Percentiles rank a stretch among this genome's conserved stretches.
phyloP scores from a whole-genome alignment of 2,329 filamentous ascomycete species.

The Nemania sp. region DNA sequence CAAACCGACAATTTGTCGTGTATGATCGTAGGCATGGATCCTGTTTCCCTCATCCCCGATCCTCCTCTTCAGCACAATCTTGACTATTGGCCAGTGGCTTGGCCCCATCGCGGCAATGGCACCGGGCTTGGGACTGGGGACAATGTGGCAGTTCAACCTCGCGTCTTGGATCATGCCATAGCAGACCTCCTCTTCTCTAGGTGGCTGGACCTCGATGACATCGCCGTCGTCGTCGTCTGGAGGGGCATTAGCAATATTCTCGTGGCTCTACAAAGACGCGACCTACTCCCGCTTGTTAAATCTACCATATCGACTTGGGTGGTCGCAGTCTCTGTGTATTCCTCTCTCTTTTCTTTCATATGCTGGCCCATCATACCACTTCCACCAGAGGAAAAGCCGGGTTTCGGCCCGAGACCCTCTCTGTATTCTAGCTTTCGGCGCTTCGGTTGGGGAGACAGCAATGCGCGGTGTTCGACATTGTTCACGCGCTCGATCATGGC shows the following conservation, averaged over 20 bases:
- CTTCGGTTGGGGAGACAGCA: conserved; percentile 62
- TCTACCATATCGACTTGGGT: conserved; percentile 56
- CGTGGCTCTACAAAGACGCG: conserved; percentile 34
- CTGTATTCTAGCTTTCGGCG: conserved; percentile 62
- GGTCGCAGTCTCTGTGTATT: conserved; percentile 40
- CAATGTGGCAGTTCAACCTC: conserved; percentile 66
- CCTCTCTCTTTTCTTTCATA: conserved; percentile 62
- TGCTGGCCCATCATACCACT: conserved; percentile 67
- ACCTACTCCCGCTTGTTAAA: conserved; percentile 55
- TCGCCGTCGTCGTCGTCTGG: conserved; percentile 63
- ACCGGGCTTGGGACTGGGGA: conserved; percentile 71
- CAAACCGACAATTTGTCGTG: conserved; percentile 72
- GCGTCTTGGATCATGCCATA: conserved; percentile 76
- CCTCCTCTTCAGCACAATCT: conserved; percentile 68
- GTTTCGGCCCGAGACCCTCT: conserved; percentile 48
- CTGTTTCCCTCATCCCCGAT: conserved; percentile 58
- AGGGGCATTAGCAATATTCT: conserved; percentile 31
- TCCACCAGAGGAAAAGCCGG: conserved; percentile 51
- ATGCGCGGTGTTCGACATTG: conserved; percentile 69
- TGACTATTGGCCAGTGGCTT: conserved; percentile 72
- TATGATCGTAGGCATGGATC: conserved; percentile 76
- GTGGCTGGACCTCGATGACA: conserved; percentile 60
- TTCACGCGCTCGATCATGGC: conserved; percentile 76
- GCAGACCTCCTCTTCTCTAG: conserved; percentile 73
- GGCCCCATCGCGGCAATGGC: conserved; percentile 61